Base-by-base conservation (phyloP, 306 rosid genomes). In the Citrullus colocynthis region DNA sequence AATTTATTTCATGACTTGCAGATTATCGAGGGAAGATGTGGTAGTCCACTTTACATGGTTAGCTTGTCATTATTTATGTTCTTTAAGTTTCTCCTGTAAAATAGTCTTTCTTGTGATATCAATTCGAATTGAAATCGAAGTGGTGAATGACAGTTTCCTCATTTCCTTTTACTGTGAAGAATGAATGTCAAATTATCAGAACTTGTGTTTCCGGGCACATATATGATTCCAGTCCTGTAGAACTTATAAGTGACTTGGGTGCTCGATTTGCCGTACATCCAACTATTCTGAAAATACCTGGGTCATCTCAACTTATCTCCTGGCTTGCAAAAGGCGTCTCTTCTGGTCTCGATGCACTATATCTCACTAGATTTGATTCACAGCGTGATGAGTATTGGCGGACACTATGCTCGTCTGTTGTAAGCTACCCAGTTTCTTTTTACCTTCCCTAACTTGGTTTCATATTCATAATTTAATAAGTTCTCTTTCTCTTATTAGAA, bases 171-270 rank as follows among this genome's bases (percentile, higher is more conserved):
- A 79, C 80, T 82, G 75, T 86, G 85, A 63, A 95, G 97, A 87
- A 52, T 61, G 85, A 85, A 82, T 90, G 85, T 81, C 95, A 79
- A 72, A 82, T 86, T 86, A 89, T 92, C 74, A 86, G 96, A 81
- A 90, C 85, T 79, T 89, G 90, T 80, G 77, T 92, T 73, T 88
- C 92, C 9, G 99, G 99, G 59, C 91, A 90, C 72, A 87, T 95
- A 72, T 95, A 88, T 81, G 97, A 95, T 85, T 95, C 98, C 80
- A 85, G 96, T 74, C 98, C 98, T 3, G 82, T 95, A 60, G 97
- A 95, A 86, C 89, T 95, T 88, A 92, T 95, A 49, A 90, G 90
- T 82, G 97, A 95, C 82, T 90, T 92, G 63, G 97, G 97, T 82
- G 85, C 92, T 63, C 97, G 91, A 58, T 88, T 88, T 80, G 86